These are phyloP conservation scores for Rhizophagus sp. DNA, from an alignment of 192 early-diverging fungal species.

Conservation along the genomic window DNA sequence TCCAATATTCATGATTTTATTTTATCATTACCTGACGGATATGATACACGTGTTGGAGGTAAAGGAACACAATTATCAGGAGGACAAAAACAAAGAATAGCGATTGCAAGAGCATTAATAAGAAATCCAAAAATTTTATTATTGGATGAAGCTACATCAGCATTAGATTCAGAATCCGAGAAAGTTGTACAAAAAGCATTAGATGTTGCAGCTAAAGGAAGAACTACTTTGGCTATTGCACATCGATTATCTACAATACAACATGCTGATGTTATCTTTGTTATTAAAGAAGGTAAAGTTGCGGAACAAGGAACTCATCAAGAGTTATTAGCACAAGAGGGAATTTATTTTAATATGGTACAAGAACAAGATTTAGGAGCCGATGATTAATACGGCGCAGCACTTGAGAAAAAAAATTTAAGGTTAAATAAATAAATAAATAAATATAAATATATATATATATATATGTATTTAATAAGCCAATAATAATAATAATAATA, in stretches of 20 bases:
- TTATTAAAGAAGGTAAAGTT: conserved; percentile 68
- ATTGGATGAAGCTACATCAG: conserved; percentile 85
- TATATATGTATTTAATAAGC: too few species aligned
- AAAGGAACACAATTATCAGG: conserved; percentile 63
- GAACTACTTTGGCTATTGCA: conserved; percentile 75
- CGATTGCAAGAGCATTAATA: conserved; percentile 71
- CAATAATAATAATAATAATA: too few species aligned
- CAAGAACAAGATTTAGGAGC: conserved; percentile 63
- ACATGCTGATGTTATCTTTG: conserved; percentile 84
- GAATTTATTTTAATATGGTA: conserved; percentile 64
- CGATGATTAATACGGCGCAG: neutral
- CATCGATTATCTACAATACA: conserved; percentile 84
- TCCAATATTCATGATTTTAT: conserved; percentile 63
- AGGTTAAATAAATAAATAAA: too few species aligned
- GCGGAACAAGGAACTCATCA: conserved; percentile 77
- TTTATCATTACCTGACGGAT: conserved; percentile 51
- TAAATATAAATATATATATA: too few species aligned
- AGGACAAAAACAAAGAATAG: conserved; percentile 72
- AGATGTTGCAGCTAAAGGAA: conserved; percentile 64
- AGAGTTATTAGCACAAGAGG: conserved; percentile 63
- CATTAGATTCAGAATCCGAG: conserved; percentile 82
- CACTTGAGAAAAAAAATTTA: too few species aligned
- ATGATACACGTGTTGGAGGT: conserved; percentile 63
- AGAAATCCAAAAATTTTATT: conserved; percentile 71
- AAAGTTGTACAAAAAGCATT: conserved; percentile 78